A percentile compares a stretch with the other conserved stretches of the same genome.
These are phyloP conservation scores for Euryodendron excelsum DNA, from an alignment of 148 eudicot species.

Conservation along the genomic window DNA sequence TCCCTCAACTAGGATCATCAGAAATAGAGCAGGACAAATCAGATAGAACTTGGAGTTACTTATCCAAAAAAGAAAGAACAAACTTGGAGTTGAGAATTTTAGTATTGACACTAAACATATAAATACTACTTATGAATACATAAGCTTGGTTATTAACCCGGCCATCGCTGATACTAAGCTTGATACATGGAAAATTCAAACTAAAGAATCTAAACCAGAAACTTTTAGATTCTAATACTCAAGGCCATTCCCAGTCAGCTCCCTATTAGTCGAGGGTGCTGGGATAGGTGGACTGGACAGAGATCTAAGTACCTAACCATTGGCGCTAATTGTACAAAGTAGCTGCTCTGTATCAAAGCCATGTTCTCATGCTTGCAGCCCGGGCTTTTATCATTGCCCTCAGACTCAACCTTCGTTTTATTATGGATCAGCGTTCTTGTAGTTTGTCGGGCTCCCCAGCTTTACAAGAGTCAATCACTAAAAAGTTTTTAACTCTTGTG, in stretches of 20 bases:
- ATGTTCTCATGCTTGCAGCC: conserved; percentile 2
- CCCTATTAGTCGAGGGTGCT: background rate
- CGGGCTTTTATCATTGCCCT: background rate
- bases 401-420: background rate
- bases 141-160: background rate
- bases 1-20: too few relatives aligned
- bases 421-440: background rate
- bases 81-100: too few relatives aligned
- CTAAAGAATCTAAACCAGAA: background rate
- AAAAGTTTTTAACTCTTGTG: background rate
- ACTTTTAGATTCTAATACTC: background rate
- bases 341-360: background rate
- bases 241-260: background rate
- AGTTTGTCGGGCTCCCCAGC: background rate
- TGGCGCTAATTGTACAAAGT: background rate
- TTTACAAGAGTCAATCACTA: background rate
- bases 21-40: too few relatives aligned
- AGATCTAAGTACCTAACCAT: background rate
- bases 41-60: too few relatives aligned
- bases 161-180: background rate
- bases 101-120: too few relatives aligned
- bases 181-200: background rate
- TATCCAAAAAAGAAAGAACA: too few relatives aligned
- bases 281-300: background rate
- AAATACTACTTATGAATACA: background rate